phyloP scores from a whole-genome alignment of 2,329 filamentous ascomycete species.

The Phyllosticta capitalensis region DNA sequence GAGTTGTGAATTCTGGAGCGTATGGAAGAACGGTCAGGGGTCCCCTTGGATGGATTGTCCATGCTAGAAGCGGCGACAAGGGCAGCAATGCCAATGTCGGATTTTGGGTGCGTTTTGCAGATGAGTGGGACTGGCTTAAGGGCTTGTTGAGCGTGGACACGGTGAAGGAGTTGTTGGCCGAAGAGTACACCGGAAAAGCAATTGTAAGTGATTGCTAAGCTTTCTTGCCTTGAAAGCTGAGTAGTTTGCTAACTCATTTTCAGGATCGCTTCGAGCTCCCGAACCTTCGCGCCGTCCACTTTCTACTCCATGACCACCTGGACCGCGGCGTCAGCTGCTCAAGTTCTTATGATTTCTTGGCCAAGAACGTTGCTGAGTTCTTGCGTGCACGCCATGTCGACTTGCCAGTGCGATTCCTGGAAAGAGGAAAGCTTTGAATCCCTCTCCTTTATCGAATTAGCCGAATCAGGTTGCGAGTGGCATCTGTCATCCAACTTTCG shows the following conservation, averaged over 20 bases:
- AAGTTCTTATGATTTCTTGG: conserved; percentile 36
- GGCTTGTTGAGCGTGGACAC: conserved; percentile 19
- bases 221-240: neutral
- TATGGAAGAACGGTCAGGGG: conserved; percentile 28
- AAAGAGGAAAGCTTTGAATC: conserved; percentile 30
- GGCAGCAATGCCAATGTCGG: conserved; percentile 28
- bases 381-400: conserved; percentile 37
- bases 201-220: conserved; percentile 3
- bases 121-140: conserved; percentile 26
- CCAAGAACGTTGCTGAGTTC: conserved; percentile 40
- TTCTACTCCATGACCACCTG: conserved; percentile 38
- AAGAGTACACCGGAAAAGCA: conserved; percentile 20
- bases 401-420: conserved; percentile 34
- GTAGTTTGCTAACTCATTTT: neutral
- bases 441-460: neutral
- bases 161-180: conserved; percentile 20
- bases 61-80: conserved; percentile 27
- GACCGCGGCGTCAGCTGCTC: conserved; percentile 37
- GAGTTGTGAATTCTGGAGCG: conserved; percentile 12
- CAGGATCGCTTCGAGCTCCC: conserved; percentile 30
- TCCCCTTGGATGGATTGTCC: conserved; percentile 30
- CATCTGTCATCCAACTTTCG: too few species aligned
- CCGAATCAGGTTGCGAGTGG: neutral
- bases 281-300: conserved; percentile 31
- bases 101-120: conserved; percentile 26